Conservation (phyloP, 768 basidiomycete genomes). For the Russula dissimulans region DNA sequence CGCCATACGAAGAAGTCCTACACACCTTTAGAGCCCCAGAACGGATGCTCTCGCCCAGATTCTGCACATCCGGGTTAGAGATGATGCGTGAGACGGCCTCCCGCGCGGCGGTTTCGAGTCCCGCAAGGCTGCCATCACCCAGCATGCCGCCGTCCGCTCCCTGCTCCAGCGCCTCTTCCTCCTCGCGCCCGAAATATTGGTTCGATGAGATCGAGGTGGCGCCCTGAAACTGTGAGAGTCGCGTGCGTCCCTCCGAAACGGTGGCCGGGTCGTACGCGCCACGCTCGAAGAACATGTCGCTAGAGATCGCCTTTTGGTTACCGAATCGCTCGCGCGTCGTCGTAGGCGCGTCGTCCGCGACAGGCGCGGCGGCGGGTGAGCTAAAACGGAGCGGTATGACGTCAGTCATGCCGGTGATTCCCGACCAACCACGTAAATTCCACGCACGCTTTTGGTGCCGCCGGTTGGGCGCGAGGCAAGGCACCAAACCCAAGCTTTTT, state of each 20-base stretch:
- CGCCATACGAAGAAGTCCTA: conserved; percentile 8
- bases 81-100: conserved; percentile 69
- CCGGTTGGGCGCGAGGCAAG: conserved; percentile 53
- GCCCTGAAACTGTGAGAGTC: conserved; percentile 80
- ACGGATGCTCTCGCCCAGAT: conserved; percentile 68
- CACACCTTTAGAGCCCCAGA: conserved; percentile 74
- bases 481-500: conserved; percentile 78
- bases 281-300: conserved; percentile 94
- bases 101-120: conserved; percentile 53
- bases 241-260: conserved; percentile 65
- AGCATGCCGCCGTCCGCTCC: conserved; percentile 48
- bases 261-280: conserved; percentile 73
- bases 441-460: conserved; percentile 28
- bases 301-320: conserved; percentile 89
- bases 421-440: background rate
- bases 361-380: conserved; percentile 19
- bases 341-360: conserved; percentile 54
- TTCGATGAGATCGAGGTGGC: conserved; percentile 90
- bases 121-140: conserved; percentile 43
- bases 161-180: conserved; percentile 43
- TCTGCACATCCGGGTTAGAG: conserved; percentile 83
- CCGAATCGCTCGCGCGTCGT: conserved; percentile 89
- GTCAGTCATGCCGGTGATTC: background rate
- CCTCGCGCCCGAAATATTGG: conserved; percentile 90
- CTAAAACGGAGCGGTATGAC: background rate